Evolutionary conservation across 192 early-diverging fungal genomes (phyloP).

Genomic region (Coemansia erecta): DNA sequence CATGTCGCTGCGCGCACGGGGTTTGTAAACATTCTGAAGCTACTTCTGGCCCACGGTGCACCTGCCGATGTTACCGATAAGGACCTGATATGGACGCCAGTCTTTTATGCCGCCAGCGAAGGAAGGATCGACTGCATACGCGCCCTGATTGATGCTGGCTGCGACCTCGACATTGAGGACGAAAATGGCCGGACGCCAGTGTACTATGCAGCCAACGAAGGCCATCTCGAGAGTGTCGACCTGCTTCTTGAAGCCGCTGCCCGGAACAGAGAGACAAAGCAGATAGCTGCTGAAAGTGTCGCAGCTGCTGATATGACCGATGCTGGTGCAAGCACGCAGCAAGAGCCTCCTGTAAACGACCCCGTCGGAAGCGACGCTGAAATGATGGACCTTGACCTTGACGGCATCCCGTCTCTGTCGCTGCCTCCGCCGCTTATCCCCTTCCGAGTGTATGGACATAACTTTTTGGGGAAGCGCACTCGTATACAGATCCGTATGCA

Average conservation of each 20-base stretch:
- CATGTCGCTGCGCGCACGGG: constrained; percentile 89
- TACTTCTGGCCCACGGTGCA: constrained; percentile 71
- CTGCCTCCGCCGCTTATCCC: constrained; percentile 98
- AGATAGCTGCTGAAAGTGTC: constrained; percentile 4
- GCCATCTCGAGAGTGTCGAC: constrained; percentile 78
- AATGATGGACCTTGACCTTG: constrained; percentile 72
- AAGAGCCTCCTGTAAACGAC: not conserved
- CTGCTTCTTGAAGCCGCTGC: constrained; percentile 63
- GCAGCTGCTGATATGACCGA: not conserved
- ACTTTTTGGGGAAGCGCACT: constrained; percentile 87
- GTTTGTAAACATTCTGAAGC: constrained; percentile 63
- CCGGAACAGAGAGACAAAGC: constrained; percentile 12
- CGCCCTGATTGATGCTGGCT: constrained; percentile 76
- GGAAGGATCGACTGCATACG: constrained; percentile 81
- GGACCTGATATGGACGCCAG: constrained; percentile 93
- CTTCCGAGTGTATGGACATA: constrained; percentile 97
- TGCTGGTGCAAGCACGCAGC: not conserved
- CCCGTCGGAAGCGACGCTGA: constrained; percentile 17
- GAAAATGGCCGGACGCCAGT: constrained; percentile 79
- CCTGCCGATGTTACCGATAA: constrained; percentile 81
- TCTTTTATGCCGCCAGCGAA: constrained; percentile 94
- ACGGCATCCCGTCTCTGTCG: constrained; percentile 87
- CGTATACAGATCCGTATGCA: constrained; percentile 74
- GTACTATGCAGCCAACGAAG: constrained; percentile 93
- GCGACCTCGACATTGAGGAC: constrained; percentile 71